Evolutionary conservation across 495 filamentous ascomycete species (phyloP).

Genomic region (Daldinia bambusicola): DNA sequence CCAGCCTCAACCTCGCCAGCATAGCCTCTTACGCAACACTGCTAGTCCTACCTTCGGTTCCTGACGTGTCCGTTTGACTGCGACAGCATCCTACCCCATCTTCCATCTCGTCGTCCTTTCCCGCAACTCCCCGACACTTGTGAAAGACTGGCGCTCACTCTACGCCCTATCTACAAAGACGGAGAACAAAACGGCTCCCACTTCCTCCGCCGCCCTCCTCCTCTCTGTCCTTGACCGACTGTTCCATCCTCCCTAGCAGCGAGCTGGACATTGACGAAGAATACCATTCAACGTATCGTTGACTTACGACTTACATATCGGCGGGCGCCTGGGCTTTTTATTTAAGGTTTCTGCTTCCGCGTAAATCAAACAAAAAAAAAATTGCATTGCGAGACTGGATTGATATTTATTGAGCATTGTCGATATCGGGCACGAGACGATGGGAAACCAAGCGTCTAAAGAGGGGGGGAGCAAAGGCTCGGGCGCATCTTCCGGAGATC

Average conservation of each 20-base stretch:
- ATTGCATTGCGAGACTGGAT: slow-evolving; percentile 17
- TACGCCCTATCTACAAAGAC: slow-evolving; percentile 48
- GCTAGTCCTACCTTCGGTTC: slow-evolving; percentile 22
- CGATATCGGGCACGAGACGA: slow-evolving; percentile 52
- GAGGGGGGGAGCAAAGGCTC: slow-evolving; percentile 61
- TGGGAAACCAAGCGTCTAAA: slow-evolving; percentile 96
- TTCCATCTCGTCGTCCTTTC: slow-evolving; percentile 19
- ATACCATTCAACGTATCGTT: slow-evolving; percentile 38
- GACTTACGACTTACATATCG: slow-evolving; percentile 49
- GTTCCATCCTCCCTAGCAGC: slow-evolving; percentile 59
- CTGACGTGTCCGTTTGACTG: slow-evolving; percentile 33
- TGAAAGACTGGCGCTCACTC: slow-evolving; percentile 24
- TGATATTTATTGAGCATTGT: slow-evolving; percentile 14
- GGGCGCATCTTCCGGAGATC: slow-evolving; percentile 50
- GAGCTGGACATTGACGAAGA: slow-evolving; percentile 30
- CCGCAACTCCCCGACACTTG: slow-evolving; percentile 10
- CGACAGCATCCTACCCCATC: slow-evolving; percentile 31
- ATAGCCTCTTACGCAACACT: slow-evolving; percentile 43
- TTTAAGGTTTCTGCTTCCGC: slow-evolving; percentile 17
- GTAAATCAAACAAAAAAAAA: slow-evolving; percentile 25
- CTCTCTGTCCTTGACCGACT: slow-evolving; percentile 59
- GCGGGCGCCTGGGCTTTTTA: slow-evolving; percentile 54
- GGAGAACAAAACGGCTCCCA: slow-evolving; percentile 56
- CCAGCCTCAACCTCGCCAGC: slow-evolving; percentile 39
- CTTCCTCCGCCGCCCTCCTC: slow-evolving; percentile 56